These are phyloP conservation scores for Colletotrichum sp. DNA, from an alignment of 2,329 filamentous ascomycete species.

Conservation along the genomic window DNA sequence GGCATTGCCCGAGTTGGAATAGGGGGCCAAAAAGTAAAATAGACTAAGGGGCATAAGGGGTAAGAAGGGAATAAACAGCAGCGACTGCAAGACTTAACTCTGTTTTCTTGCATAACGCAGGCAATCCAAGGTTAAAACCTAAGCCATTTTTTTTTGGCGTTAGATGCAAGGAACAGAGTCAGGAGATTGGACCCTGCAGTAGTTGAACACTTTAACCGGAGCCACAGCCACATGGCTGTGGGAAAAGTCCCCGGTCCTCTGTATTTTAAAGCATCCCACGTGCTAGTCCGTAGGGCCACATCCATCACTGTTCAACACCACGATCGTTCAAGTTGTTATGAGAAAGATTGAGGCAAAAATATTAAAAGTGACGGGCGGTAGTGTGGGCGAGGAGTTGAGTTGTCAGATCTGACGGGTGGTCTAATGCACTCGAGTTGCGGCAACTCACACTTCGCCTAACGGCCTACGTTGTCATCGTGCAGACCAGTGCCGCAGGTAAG, in stretches of 20 bases:
- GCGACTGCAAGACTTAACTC: not conserved
- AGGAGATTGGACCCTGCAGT: not conserved
- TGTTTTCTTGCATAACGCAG: not conserved
- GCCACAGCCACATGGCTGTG: not conserved
- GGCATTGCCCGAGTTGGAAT: not conserved
- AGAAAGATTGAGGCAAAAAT: not conserved
- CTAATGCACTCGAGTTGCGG: not conserved
- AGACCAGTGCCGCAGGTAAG: slow-evolving; percentile 6
- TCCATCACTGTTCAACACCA: not conserved
- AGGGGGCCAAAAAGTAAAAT: not conserved
- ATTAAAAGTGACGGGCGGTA: not conserved
- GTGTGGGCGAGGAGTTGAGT: accelerated
- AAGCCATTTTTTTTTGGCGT: not conserved
- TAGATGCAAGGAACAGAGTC: not conserved
- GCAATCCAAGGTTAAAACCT: not conserved
- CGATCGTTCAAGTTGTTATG: not conserved
- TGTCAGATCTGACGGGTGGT: not conserved
- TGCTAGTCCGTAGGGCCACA: not conserved
- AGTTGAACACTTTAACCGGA: not conserved
- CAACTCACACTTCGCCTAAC: not conserved
- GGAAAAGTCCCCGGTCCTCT: not conserved
- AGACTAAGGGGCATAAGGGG: not conserved
- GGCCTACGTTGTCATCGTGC: not conserved
- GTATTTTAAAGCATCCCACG: not conserved
- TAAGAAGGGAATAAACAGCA: not conserved